A percentile compares a stretch with the other conserved stretches of the same genome.
phyloP scores from a whole-genome alignment of 768 basidiomycete species.

The Leccinum pellstonianum region DNA sequence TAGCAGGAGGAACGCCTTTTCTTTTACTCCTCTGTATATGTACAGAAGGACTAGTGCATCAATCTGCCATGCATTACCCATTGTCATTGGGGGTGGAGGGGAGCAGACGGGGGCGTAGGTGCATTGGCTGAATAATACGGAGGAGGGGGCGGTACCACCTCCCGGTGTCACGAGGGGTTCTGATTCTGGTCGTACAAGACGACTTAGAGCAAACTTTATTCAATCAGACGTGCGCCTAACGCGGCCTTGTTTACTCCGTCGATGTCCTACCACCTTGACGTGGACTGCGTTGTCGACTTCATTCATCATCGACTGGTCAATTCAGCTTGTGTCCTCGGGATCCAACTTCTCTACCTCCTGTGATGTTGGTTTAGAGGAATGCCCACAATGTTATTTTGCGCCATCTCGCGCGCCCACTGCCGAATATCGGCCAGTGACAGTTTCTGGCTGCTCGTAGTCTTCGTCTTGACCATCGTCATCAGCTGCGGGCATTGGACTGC shows the following conservation, averaged over 20 bases:
- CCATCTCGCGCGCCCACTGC: slow-evolving; percentile 33
- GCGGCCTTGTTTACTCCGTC: slow-evolving; percentile 26
- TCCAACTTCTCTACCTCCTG: slow-evolving; percentile 32
- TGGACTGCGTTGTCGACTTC: slow-evolving; percentile 31
- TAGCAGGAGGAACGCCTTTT: slow-evolving; percentile 53
- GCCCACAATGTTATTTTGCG: slow-evolving; percentile 33
- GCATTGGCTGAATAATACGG: slow-evolving; percentile 21
- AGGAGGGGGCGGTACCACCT: slow-evolving; percentile 22
- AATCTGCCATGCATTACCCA: slow-evolving; percentile 19
- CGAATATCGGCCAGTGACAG: slow-evolving; percentile 34
- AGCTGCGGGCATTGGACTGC: slow-evolving; percentile 27
- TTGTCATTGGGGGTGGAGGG: slow-evolving; percentile 22
- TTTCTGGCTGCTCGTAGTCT: slow-evolving; percentile 30
- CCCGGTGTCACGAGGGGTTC: slow-evolving; percentile 23
- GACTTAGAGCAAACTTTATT: slow-evolving; percentile 47
- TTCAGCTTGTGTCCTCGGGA: slow-evolving; percentile 44
- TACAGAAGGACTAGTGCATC: slow-evolving; percentile 52
- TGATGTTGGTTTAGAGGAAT: slow-evolving; percentile 2
- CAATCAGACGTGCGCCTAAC: slow-evolving; percentile 54
- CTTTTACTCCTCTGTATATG: slow-evolving; percentile 57
- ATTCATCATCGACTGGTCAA: slow-evolving; percentile 35
- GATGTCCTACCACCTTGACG: slow-evolving; percentile 35
- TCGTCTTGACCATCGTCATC: slow-evolving; percentile 31
- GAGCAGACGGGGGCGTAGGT: slow-evolving; percentile 1
- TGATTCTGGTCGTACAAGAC: slow-evolving; percentile 49